A percentile compares a stretch with the other conserved stretches of the same genome.
These are phyloP conservation scores for Prosopis cineraria DNA, from an alignment of 306 rosid genomes.

Conservation along the genomic window DNA sequence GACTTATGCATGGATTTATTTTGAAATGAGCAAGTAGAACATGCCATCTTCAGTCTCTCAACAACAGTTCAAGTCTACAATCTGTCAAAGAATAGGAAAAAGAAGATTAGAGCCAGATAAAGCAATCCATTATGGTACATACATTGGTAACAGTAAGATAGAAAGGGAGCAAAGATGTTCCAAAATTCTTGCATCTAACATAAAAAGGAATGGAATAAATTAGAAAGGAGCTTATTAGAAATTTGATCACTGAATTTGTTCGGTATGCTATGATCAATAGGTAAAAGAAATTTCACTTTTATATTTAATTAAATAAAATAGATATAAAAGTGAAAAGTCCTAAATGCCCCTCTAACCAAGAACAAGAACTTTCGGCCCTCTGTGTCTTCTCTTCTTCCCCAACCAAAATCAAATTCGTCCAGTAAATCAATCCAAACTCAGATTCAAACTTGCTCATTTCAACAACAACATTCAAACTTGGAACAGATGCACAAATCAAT, in stretches of 20 bases:
- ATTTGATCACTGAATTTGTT: not conserved
- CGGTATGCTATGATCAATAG: not conserved
- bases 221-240: not conserved
- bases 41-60: constrained; percentile 44
- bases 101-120: constrained; percentile 8
- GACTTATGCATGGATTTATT: not conserved
- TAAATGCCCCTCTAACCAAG: not conserved
- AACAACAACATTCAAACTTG: not conserved
- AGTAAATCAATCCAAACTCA: not conserved
- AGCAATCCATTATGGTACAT: not conserved
- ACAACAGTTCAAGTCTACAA: constrained; percentile 24
- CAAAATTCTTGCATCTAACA: not conserved
- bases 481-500: not conserved
- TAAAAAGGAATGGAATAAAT: not conserved
- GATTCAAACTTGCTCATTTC: not conserved
- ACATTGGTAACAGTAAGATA: not conserved
- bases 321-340: not conserved
- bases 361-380: not conserved
- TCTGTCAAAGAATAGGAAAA: constrained; percentile 36
- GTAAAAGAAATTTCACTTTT: not conserved
- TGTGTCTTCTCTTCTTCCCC: not conserved
- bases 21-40: constrained; percentile 28
- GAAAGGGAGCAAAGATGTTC: not conserved
- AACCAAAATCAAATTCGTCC: not conserved
- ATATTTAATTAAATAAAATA: not conserved